Evolutionary conservation across 2,329 filamentous ascomycete genomes (phyloP), one percentile per base, ranked within the genome.

Genomic region (Penicillium occitanis): DNA sequence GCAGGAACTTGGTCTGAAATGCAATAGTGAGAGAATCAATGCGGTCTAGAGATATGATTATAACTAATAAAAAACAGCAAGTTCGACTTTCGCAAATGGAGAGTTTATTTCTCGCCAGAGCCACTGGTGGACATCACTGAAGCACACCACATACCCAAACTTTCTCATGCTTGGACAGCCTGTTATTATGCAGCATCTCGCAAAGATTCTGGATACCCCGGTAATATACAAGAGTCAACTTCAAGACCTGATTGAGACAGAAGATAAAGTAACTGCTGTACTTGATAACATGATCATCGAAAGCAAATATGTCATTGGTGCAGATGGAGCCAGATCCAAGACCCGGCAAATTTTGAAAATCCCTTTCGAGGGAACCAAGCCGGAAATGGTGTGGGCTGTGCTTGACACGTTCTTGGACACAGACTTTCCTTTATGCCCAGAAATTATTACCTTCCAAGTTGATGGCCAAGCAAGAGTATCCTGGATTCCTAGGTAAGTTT

Each of bases 121-220:
- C 35, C 63, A 65, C 33, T 65, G 63, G 63, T 65, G 63, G 63
- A 59, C 42, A 14, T 42, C 44, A 7, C 44, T 65, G 4, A 30
- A 65, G 30, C 30, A 65, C 28, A 59, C 57, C 42, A 58, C 57
- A n/a, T 40, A 59, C 30, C 55, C 55, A 19, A 65, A 65, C 55
- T 65, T 65, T 48, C 51, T 65, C n/a, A 65, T 65, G 63, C 55
- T 65, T 59, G 63, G 63, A 14, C 63, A 65, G 22, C 63, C 63
- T 8, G 55, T 65, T 7, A 50, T 65, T 19, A 59, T 59, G 46
- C 53, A 65, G 30, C 55, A 59, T 40, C 63, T 60, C 33, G 63
- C 63, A 2, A 50, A 33, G 33, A 46, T 59, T 13, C 28, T 65
- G 19, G 55, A 59, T 14, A 59, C 44, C 13, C 46, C 63, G 11